A percentile compares a stretch with the other conserved stretches of the same genome.
Conservation (phyloP, 1,139 yeast genomes). For the Groenewaldozyma auringiensis region DNA sequence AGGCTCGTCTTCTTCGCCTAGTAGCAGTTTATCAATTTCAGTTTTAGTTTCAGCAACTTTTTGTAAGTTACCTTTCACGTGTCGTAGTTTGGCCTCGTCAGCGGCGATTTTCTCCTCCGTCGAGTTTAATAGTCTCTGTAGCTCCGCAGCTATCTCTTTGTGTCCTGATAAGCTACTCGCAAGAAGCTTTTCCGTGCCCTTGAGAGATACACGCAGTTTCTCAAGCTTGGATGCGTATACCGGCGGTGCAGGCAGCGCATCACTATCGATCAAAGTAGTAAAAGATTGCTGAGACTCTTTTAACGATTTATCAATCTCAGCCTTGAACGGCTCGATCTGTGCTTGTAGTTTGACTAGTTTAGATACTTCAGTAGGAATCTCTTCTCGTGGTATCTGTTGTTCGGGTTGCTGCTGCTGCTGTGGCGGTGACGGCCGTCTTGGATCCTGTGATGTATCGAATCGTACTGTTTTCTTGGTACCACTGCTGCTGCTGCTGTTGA, state of each 20-base stretch:
- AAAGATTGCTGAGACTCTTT: conserved; percentile 16
- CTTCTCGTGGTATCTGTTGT: neutral
- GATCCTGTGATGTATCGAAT: neutral
- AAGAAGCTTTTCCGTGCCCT: conserved; percentile 17
- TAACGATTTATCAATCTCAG: conserved; percentile 12
- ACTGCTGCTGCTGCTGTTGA: neutral
- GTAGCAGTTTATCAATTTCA: conserved; percentile 42
- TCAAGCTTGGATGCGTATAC: conserved; percentile 40
- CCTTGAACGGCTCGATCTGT: conserved; percentile 6
- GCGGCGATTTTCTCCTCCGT: conserved; percentile 40
- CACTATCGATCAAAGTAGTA: conserved; percentile 31
- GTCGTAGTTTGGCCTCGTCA: conserved; percentile 40
- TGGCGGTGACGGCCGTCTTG: neutral
- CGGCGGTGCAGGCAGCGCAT: conserved; percentile 46
- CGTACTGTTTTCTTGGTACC: neutral
- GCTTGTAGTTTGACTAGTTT: conserved; percentile 2
- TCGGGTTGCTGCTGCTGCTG: neutral
- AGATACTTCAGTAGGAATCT: conserved; percentile 4
- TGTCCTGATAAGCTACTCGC: conserved; percentile 38
- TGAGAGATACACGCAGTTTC: conserved; percentile 13
- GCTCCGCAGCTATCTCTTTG: conserved; percentile 35
- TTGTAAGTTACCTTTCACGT: conserved; percentile 37
- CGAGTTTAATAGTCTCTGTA: conserved; percentile 38
- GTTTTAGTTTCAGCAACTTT: conserved; percentile 37
- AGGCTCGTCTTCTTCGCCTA: conserved; percentile 12